Percentiles rank a stretch among this genome's conserved stretches.
These are phyloP conservation scores for Botrytis deweyae DNA, from an alignment of 2,329 filamentous ascomycete species.

Conservation along the genomic window DNA sequence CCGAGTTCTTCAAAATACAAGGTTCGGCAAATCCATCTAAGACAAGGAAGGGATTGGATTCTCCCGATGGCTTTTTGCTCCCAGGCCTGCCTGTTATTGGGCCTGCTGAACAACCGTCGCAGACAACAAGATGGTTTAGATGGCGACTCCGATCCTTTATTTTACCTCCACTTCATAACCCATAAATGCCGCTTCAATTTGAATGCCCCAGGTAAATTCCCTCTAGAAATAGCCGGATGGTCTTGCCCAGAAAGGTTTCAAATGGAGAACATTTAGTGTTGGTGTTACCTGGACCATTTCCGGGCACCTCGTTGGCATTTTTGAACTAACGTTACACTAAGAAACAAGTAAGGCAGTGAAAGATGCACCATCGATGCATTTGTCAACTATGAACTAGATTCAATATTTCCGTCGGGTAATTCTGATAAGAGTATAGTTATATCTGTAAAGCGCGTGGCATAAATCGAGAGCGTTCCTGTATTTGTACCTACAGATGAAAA, in stretches of 20 bases:
- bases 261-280: constrained; percentile 1
- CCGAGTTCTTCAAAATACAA: constrained; percentile 17
- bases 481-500: not conserved
- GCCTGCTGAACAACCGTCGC: constrained; percentile 6
- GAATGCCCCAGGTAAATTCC: not conserved
- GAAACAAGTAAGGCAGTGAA: constrained; percentile 9
- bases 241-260: constrained; percentile 10
- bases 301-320: constrained; percentile 17
- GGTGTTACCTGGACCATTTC: not conserved
- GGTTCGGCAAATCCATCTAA: constrained; percentile 7
- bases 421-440: constrained; percentile 4
- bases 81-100: constrained; percentile 12
- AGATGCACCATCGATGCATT: constrained; percentile 3
- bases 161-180: not conserved
- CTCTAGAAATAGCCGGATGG: not conserved
- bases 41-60: constrained; percentile 4
- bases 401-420: constrained; percentile 6
- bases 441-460: constrained; percentile 2
- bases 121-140: not conserved
- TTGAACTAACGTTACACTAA: constrained; percentile 16
- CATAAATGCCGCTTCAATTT: constrained; percentile 5
- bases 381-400: not conserved
- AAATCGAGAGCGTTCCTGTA: not conserved
- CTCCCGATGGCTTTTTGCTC: constrained; percentile 17
- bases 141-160: constrained; percentile 1